Conservation (phyloP, 768 basidiomycete genomes). For the Phanerochaete carnosa region DNA sequence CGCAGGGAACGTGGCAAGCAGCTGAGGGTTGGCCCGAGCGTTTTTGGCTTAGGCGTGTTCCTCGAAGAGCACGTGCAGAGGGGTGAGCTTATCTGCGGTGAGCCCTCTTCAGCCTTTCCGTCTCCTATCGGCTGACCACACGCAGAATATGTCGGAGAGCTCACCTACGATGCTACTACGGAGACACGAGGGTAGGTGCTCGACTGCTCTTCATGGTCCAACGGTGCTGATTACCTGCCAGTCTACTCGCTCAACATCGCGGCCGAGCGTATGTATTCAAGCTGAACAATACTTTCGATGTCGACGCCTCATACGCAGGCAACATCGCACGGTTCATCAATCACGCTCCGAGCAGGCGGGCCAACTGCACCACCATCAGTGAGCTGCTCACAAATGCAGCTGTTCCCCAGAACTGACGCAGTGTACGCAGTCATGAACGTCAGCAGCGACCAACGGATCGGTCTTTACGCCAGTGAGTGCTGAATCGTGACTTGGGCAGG, state of each 20-base stretch:
- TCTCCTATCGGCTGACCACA: background rate
- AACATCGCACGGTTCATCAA: slow-evolving; percentile 72
- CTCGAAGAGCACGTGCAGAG: slow-evolving; percentile 38
- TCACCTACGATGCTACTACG: slow-evolving; percentile 47
- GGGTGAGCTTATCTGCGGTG: slow-evolving; percentile 35
- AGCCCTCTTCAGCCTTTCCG: background rate
- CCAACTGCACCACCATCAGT: slow-evolving; percentile 50
- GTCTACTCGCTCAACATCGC: slow-evolving; percentile 43
- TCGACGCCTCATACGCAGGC: slow-evolving; percentile 57
- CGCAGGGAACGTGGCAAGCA: slow-evolving; percentile 5
- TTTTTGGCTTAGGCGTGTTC: slow-evolving; percentile 48
- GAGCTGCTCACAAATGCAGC: slow-evolving; percentile 1
- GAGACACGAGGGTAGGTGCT: slow-evolving; percentile 48
- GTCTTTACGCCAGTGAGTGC: slow-evolving; percentile 52
- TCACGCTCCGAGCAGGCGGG: slow-evolving; percentile 35
- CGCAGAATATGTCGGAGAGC: slow-evolving; percentile 67
- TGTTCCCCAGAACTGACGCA: background rate
- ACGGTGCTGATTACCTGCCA: slow-evolving; percentile 19
- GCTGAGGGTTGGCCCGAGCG: slow-evolving; percentile 14
- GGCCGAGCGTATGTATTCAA: slow-evolving; percentile 61
- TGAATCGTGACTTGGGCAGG: background rate
- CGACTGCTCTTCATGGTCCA: background rate
- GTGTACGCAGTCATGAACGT: slow-evolving; percentile 46
- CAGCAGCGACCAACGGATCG: slow-evolving; percentile 67
- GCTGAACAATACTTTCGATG: slow-evolving; percentile 40